Conservation (phyloP, 768 basidiomycete genomes). For the Cubamyces sp. region DNA sequence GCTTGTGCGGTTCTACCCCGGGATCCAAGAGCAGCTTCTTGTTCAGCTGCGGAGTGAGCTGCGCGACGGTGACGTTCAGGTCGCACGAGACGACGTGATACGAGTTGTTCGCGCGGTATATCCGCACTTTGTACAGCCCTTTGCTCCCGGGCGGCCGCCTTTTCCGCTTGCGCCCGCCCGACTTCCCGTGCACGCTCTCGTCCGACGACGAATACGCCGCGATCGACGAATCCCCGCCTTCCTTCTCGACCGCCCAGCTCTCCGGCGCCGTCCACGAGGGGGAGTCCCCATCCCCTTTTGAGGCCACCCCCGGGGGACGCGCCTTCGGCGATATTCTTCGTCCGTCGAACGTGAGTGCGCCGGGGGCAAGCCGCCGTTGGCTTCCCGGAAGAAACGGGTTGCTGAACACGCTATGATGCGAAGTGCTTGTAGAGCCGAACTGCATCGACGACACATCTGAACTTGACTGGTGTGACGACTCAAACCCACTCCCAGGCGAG, state of each 20-base stretch:
- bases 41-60: slow-evolving; percentile 65
- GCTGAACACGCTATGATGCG: slow-evolving; percentile 37
- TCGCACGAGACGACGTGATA: slow-evolving; percentile 73
- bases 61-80: slow-evolving; percentile 66
- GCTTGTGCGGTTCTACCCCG: slow-evolving; percentile 62
- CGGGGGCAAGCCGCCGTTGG: slow-evolving; percentile 30
- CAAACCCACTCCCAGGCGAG: slow-evolving; percentile 49
- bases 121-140: slow-evolving; percentile 61
- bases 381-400: slow-evolving; percentile 41
- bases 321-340: slow-evolving; percentile 61
- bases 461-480: slow-evolving; percentile 38
- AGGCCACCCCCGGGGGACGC: slow-evolving; percentile 17
- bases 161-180: slow-evolving; percentile 27
- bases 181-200: slow-evolving; percentile 33
- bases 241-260: slow-evolving; percentile 72
- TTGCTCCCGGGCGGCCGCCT: slow-evolving; percentile 18
- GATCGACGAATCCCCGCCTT: slow-evolving; percentile 41
- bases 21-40: slow-evolving; percentile 54
- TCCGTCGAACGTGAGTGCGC: slow-evolving; percentile 30
- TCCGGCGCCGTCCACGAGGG: slow-evolving; percentile 69
- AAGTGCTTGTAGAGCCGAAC: slow-evolving; percentile 40
- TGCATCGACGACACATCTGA: slow-evolving; percentile 35
- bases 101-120: slow-evolving; percentile 74
- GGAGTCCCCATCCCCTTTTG: slow-evolving; percentile 25
- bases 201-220: slow-evolving; percentile 50